Conservation (phyloP, 2,329 filamentous ascomycete genomes). For the Talaromyces sp. region DNA sequence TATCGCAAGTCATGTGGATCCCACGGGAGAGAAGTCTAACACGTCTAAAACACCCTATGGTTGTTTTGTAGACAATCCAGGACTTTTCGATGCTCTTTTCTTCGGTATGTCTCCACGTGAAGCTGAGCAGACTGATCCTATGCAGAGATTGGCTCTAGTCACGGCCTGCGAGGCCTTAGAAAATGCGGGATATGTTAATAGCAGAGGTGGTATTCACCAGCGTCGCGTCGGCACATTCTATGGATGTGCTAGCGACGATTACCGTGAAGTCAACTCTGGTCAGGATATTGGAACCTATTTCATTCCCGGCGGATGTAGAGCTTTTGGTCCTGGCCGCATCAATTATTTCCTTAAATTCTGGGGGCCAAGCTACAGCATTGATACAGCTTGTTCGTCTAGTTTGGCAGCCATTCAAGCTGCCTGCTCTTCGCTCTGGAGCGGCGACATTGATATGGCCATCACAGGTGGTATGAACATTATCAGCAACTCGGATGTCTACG, state of each 20-base stretch:
- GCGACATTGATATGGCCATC: conserved; percentile 70
- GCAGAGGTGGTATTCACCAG: conserved; percentile 32
- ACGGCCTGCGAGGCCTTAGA: conserved; percentile 78
- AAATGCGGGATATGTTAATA: conserved; percentile 65
- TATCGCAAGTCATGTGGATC: conserved; percentile 66
- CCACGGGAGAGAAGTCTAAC: conserved; percentile 69
- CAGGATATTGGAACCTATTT: conserved; percentile 66
- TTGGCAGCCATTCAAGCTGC: conserved; percentile 65
- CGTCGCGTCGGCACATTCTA: conserved; percentile 63
- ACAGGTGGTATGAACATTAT: conserved; percentile 67
- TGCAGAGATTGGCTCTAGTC: conserved; percentile 71
- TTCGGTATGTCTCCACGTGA: conserved; percentile 49
- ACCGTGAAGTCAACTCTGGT: conserved; percentile 60
- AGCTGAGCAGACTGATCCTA: conserved; percentile 75
- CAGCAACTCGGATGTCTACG: conserved; percentile 74
- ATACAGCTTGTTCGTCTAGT: conserved; percentile 70
- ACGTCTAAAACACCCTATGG: conserved; percentile 74
- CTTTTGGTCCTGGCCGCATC: conserved; percentile 60
- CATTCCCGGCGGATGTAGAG: conserved; percentile 58
- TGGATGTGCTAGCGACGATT: conserved; percentile 69
- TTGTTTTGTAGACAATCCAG: conserved; percentile 61
- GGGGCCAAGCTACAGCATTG: conserved; percentile 65
- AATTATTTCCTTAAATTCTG: conserved; percentile 72
- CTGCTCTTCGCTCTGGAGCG: conserved; percentile 58
- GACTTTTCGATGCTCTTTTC: background rate